Conservation (phyloP, 2,329 filamentous ascomycete species). For the Trichoderma endophyticum region DNA sequence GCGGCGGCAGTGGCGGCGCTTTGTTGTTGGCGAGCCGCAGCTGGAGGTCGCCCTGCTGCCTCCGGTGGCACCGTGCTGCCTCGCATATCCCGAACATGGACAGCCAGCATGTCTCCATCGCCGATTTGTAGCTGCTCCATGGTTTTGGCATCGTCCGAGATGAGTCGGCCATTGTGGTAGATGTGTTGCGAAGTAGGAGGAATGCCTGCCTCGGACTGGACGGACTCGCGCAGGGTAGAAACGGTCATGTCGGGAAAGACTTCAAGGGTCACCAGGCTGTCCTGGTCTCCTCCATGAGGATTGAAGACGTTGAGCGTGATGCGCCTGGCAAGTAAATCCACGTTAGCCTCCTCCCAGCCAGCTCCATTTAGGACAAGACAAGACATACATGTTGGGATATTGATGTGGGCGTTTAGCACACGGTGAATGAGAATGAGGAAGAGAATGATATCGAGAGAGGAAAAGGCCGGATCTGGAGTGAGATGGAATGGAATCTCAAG, state of each 20-base stretch:
- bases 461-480: background rate
- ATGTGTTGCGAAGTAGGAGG: constrained; percentile 73
- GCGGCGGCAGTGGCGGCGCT: constrained; percentile 28
- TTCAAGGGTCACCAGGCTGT: constrained; percentile 77
- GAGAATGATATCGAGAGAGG: background rate
- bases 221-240: constrained; percentile 79
- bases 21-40: background rate
- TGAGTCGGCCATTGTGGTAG: constrained; percentile 82
- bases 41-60: constrained; percentile 34
- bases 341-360: background rate
- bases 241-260: constrained; percentile 80
- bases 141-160: constrained; percentile 74
- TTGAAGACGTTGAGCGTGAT: constrained; percentile 84
- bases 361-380: background rate
- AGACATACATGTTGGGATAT: constrained; percentile 14
- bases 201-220: constrained; percentile 78
- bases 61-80: constrained; percentile 44
- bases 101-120: constrained; percentile 88
- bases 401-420: background rate
- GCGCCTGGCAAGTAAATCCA: constrained; percentile 55
- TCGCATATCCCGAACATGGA: constrained; percentile 68
- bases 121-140: constrained; percentile 76
- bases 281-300: constrained; percentile 62
- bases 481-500: background rate
- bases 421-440: background rate